Conservation (phyloP, 225 moss, liverwort and hornwort genomes). For the Lunularia cruciata region DNA sequence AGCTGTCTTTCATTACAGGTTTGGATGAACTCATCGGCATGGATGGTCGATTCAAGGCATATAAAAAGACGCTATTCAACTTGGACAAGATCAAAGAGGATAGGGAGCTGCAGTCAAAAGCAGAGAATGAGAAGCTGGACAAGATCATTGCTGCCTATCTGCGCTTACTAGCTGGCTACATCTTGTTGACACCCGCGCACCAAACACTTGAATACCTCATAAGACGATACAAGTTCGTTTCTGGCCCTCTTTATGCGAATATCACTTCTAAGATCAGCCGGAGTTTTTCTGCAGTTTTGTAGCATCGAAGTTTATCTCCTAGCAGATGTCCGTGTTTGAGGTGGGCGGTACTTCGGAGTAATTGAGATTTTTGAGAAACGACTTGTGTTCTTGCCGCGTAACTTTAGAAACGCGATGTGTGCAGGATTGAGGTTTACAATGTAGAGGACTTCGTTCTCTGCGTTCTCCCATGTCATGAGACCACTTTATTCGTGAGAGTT, state of each 20-base stretch:
- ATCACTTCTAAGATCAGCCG: too few species aligned
- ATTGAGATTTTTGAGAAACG: neutral
- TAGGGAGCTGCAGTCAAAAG: slow-evolving; percentile 81
- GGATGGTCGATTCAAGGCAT: slow-evolving; percentile 78
- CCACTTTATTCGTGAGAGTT: slow-evolving; percentile 80
- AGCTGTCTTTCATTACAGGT: slow-evolving; percentile 43
- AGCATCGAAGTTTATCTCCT: neutral
- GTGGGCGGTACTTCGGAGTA: too few species aligned
- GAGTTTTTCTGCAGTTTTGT: too few species aligned
- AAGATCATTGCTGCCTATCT: slow-evolving; percentile 61
- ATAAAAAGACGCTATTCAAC: slow-evolving; percentile 68
- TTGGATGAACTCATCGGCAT: slow-evolving; percentile 55
- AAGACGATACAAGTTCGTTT: slow-evolving; percentile 83
- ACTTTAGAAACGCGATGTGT: neutral
- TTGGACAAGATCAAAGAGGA: slow-evolving; percentile 59
- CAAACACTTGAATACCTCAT: slow-evolving; percentile 88
- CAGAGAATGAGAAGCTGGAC: slow-evolving; percentile 73
- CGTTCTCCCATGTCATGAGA: slow-evolving; percentile 86
- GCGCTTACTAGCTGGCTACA: slow-evolving; percentile 67
- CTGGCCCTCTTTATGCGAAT: neutral
- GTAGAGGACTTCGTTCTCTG: slow-evolving; percentile 77
- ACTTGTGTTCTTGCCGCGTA: neutral
- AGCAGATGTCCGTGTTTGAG: too few species aligned
- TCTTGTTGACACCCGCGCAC: slow-evolving; percentile 81
- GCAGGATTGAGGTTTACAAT: slow-evolving; percentile 77